phyloP scores from a whole-genome alignment of 495 filamentous ascomycete species.

The Neurospora pannonica region DNA sequence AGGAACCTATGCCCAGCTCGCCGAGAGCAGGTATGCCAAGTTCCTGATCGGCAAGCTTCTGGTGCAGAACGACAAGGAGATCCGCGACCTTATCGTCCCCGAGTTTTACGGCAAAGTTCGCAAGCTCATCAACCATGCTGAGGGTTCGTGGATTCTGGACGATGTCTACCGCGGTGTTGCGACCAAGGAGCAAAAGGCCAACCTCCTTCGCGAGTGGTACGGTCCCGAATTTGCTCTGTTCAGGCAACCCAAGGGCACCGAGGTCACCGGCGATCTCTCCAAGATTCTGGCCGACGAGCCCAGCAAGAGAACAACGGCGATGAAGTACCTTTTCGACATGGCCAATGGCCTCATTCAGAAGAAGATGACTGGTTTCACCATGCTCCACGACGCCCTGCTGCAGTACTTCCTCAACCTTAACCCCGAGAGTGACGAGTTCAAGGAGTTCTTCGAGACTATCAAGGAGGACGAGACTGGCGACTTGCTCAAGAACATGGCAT shows the following conservation, averaged over 20 bases:
- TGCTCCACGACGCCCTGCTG: slow-evolving; percentile 95
- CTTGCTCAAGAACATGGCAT: slow-evolving; percentile 86
- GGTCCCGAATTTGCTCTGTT: slow-evolving; percentile 88
- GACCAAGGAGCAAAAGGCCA: slow-evolving; percentile 67
- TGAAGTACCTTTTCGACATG: slow-evolving; percentile 73
- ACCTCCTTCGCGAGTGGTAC: slow-evolving; percentile 90
- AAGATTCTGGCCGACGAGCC: slow-evolving; percentile 65
- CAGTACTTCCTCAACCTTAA: slow-evolving; percentile 83
- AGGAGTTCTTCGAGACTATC: slow-evolving; percentile 80
- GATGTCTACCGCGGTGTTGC: slow-evolving; percentile 87
- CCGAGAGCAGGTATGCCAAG: slow-evolving; percentile 92
- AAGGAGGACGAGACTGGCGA: slow-evolving; percentile 86
- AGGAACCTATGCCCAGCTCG: slow-evolving; percentile 73
- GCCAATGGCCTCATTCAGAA: slow-evolving; percentile 91
- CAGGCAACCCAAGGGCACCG: slow-evolving; percentile 42
- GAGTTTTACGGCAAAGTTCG: slow-evolving; percentile 92
- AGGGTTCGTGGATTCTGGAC: slow-evolving; percentile 94
- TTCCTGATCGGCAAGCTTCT: slow-evolving; percentile 93
- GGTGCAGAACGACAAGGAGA: slow-evolving; percentile 76
- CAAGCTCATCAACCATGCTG: slow-evolving; percentile 88
- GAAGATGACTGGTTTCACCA: slow-evolving; percentile 88
- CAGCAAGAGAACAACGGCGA: slow-evolving; percentile 75
- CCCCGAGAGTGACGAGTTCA: slow-evolving; percentile 64
- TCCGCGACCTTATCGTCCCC: slow-evolving; percentile 75
- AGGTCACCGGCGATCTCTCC: slow-evolving; percentile 47